Base-by-base conservation (phyloP, 2,329 filamentous ascomycete genomes). In the Colletotrichum sp. region DNA sequence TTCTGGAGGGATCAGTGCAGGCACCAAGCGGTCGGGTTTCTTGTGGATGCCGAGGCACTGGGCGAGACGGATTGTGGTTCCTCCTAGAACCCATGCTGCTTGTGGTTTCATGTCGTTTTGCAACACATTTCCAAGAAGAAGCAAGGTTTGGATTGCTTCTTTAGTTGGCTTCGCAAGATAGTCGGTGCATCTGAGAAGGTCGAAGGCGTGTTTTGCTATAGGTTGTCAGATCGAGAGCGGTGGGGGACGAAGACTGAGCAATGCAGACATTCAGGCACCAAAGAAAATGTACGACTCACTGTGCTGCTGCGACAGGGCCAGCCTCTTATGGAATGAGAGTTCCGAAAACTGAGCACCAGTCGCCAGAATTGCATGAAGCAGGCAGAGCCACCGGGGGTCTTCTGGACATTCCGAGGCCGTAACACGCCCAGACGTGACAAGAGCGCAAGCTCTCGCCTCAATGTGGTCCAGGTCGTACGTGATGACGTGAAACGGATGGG, bases 21-120 rank as follows among this genome's bases (percentile, higher is more conserved):
- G 39, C 5, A 52, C 4, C 39, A 16, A 28, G 9, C 55, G 67
- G 15, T 44, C 24, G 24, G 32, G 10, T 21, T 62, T 59, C 28
- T 34, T 67, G 26, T 76, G 68, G 12, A 69, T 55, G 15, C 72
- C 69, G 3, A 77, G 60, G 21, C 68, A 72, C 12, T 72, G 64
- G 10, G 76, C 76, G 24, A 77, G 69, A 26, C 76, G 52, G 16
- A 72, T 66, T 4, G 76, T 77, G 1, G 69, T 71, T 30, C 69
- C 76, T 9, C 69, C 76, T 5, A 77, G 39, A 15, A 74, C 66
- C 73, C 73, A 77, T n/a, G 76, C 76, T 4, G 76, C 66, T 32
- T 77, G 76, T 5, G 76, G 76, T 24, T 77, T 72, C 64, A 76
- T 76, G 12, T 70, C 34, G 32, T 74, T 77, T n/a, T 77, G 76